Conservation (phyloP, 306 rosid species). For the Pyrus bretschneideri region DNA sequence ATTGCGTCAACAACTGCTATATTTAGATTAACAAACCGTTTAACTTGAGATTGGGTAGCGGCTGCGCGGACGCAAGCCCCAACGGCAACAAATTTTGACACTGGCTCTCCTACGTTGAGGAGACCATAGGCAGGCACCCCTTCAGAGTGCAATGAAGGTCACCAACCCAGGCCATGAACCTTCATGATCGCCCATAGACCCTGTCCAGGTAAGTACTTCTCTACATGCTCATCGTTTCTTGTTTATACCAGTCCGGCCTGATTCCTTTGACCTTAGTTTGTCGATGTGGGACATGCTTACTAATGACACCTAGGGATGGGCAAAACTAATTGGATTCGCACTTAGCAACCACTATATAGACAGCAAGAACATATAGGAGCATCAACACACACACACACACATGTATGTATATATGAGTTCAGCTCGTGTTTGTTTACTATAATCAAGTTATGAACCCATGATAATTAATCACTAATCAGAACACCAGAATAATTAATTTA, state of each 20-base stretch:
- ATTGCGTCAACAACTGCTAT: too few species aligned
- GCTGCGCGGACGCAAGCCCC: constrained; percentile 66
- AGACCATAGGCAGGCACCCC: constrained; percentile 31
- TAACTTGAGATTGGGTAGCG: constrained; percentile 8
- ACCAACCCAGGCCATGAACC: background rate
- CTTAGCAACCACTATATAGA: too few species aligned
- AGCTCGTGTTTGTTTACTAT: too few species aligned
- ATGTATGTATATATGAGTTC: too few species aligned
- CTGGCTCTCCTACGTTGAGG: constrained; percentile 34
- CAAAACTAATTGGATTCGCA: too few species aligned
- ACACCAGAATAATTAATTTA: too few species aligned
- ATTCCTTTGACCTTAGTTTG: background rate
- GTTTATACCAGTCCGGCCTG: background rate
- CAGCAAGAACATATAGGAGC: too few species aligned
- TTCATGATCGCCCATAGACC: background rate
- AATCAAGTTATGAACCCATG: too few species aligned
- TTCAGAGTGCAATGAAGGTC: background rate
- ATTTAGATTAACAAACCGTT: background rate
- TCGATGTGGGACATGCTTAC: background rate
- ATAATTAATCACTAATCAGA: too few species aligned
- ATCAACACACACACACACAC: too few species aligned
- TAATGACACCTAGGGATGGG: too few species aligned
- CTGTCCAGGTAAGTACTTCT: background rate
- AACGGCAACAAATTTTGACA: constrained; percentile 48
- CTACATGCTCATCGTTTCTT: rapidly evolving